phyloP scores from a whole-genome alignment of 495 filamentous ascomycete genomes.

The Pyrenopolyporus hunteri region DNA sequence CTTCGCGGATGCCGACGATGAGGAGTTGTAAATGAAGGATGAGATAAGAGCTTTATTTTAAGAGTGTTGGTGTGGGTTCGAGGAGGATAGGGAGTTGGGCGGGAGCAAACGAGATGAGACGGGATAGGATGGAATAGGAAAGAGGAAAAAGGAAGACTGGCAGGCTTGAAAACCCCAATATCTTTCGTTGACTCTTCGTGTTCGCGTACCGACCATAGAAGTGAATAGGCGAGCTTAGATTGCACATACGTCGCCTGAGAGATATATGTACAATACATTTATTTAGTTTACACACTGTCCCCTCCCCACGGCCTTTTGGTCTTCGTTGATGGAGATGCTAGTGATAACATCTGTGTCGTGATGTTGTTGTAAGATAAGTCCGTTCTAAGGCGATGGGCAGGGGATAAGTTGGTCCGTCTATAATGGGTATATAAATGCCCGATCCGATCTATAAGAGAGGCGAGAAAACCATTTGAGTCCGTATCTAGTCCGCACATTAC shows the following conservation, averaged over 20 bases:
- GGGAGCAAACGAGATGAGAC: not conserved
- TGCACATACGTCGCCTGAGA: no score
- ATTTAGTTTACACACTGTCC: no score
- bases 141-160: not conserved
- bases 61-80: not conserved
- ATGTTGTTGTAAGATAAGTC: not conserved
- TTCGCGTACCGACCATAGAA: not conserved
- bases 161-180: not conserved
- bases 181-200: not conserved
- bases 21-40: not conserved
- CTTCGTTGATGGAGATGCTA: no score
- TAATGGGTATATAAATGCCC: slow-evolving; percentile 17
- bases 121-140: no score
- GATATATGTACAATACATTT: no score
- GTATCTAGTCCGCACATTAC: slow-evolving; percentile 12
- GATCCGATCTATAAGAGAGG: slow-evolving; percentile 32
- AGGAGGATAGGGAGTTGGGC: not conserved
- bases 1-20: slow-evolving; percentile 1
- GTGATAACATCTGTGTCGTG: not conserved
- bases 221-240: no score
- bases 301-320: no score
- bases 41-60: not conserved
- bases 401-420: not conserved
- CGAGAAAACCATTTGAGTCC: slow-evolving; percentile 26
- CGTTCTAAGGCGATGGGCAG: not conserved